Base-by-base conservation (phyloP, 2,329 filamentous ascomycete species). In the Keithomyces neogunnii region DNA sequence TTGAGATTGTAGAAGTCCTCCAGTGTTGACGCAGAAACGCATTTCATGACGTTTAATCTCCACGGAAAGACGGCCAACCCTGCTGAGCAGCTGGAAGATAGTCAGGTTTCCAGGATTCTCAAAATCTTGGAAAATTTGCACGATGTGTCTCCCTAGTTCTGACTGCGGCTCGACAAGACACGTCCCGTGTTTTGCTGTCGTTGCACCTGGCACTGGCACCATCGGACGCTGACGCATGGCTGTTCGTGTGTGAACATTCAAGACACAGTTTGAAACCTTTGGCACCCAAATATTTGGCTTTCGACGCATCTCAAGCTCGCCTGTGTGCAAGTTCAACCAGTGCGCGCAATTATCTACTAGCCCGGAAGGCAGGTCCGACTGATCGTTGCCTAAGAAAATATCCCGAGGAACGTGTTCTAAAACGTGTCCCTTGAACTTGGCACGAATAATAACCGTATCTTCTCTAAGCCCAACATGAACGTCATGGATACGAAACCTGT, bases 331-430 rank as follows among this genome's bases (percentile, higher is more conserved):
- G 42, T 85, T 68, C 3, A 85, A 65, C 81, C 82, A 86, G 54
- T 87, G 82, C 0, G 77, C 67, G 47, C 77, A 84, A 5, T 73
- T 64, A 0, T 76, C 62, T 0, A 82, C 54, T 0, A 87, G 65
- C 0, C 69, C 60, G 0, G 56, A 56, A 0, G 83, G 84, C 0
- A 85, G 62, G 55, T 83, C 80, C 36, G 65, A 72, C 3, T 26
- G 54, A 0, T 10, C 3, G 9, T 26, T 5, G 0, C 56, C 51
- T n/a, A n/a, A n/a, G 32, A 75, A 73, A 0, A 63, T 28, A 0
- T 59, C 29, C 1, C 61, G 54, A 0, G 69, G 68, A 3, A 75
- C 57, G 5, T 67, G 59, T 46, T 73, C 66, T 0, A 69, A 57
- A 0, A 69, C 26, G 0, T 13, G 46, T 0, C 32, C 40, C 4